Base-by-base conservation (phyloP, 306 rosid species). In the Gynostemma pentaphyllum region DNA sequence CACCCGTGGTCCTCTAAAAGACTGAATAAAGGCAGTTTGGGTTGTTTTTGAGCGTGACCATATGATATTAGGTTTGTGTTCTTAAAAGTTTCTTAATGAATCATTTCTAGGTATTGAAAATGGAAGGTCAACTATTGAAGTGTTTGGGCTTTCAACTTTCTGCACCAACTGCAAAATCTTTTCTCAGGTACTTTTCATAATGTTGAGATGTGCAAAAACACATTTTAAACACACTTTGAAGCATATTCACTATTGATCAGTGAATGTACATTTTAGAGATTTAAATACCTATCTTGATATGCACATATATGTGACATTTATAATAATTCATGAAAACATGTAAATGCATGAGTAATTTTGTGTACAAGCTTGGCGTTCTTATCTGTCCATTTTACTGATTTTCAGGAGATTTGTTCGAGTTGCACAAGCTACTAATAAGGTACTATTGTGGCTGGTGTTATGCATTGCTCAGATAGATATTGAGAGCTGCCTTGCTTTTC, bases 401-500 rank as follows among this genome's bases (percentile, higher is more conserved):
- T 70, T 49, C 78, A 94, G 99, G 95, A 78, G 97, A 72, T 88
- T 82, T 70, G 87, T 94, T 78, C 88, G 81, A 64, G 99, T 89
- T 13, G 99, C 95, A 32, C 99, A 88, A 78, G 87, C 95, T 67
- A 81, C 87, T 27, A 81, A 74, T 73, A 74, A 75, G 95, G 99
- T 94, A 72, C 78, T 62, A 51, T 36, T 51, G 47, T 72, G 70
- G 66, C 68, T 11, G 47, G 19, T 37, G 9, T 36, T 30, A 30
- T 55, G 32, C 18, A 36, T 37, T 36, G 64, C 64, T 22, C 39
- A 0, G 4, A 56, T 57, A 37, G 5, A 34, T n/a, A 34, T 24
- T 45, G 44, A 57, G 55, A 68, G 63, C 67, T 68, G 48, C 70
- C 70, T 40, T 15, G 54, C 26, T 52, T 29, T 46, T 51, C 9